phyloP scores from a whole-genome alignment of 192 early-diverging fungal species.

The Pilobolus umbonatus region DNA sequence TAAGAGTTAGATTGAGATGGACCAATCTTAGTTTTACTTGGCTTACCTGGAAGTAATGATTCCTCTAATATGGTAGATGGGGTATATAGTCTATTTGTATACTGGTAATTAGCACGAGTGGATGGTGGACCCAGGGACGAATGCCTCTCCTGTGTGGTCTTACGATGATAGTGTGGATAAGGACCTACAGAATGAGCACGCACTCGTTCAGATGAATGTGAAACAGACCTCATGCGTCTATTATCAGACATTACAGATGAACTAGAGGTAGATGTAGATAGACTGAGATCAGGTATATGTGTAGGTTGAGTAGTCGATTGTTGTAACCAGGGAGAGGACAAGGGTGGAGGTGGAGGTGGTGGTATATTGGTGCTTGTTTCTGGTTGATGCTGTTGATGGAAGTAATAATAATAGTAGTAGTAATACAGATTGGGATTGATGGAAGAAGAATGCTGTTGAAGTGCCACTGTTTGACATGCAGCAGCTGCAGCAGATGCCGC shows the following conservation, averaged over 20 bases:
- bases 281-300: background rate
- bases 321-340: background rate
- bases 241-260: no score
- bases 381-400: slow-evolving; percentile 27
- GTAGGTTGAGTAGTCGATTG: background rate
- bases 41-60: background rate
- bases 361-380: slow-evolving; percentile 5
- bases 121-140: slow-evolving; percentile 2
- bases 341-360: background rate
- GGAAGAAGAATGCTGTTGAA: slow-evolving; percentile 14
- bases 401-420: slow-evolving; percentile 33
- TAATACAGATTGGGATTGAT: slow-evolving; percentile 28
- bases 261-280: slow-evolving; percentile 10
- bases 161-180: slow-evolving; percentile 1
- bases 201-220: slow-evolving; percentile 6
- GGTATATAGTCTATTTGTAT: background rate
- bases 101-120: background rate
- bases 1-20: no score
- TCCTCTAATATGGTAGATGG: slow-evolving; percentile 7
- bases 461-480: slow-evolving; percentile 18
- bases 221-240: no score
- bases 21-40: background rate
- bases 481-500: slow-evolving; percentile 21
- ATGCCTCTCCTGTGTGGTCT: slow-evolving; percentile 7
- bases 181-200: slow-evolving; percentile 23